Conservation (phyloP, 768 basidiomycete species). For the Mrakia frigida region DNA sequence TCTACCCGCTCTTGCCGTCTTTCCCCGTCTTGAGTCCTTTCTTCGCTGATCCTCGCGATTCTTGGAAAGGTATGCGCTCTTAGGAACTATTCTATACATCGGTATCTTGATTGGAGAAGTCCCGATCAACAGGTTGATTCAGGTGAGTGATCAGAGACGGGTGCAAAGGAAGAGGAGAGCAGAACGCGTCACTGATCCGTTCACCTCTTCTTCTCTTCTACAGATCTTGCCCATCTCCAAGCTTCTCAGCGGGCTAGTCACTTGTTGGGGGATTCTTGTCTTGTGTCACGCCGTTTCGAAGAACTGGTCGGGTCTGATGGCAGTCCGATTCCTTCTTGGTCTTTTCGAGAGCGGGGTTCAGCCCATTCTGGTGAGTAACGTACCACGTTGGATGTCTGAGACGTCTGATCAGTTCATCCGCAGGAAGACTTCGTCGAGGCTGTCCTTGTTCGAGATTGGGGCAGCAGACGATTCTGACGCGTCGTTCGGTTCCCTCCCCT, state of each 20-base stretch:
- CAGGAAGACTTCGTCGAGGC: too few relatives aligned
- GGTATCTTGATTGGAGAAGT: conserved; percentile 48
- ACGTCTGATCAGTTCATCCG: too few relatives aligned
- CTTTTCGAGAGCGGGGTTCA: conserved; percentile 53
- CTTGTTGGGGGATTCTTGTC: conserved; percentile 46
- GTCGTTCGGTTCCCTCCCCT: neutral
- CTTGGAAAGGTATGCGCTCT: conserved; percentile 46
- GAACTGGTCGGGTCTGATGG: conserved; percentile 44
- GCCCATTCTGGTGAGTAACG: conserved; percentile 47
- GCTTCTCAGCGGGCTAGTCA: conserved; percentile 49
- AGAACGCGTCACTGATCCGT: too few relatives aligned
- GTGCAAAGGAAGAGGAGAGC: too few relatives aligned
- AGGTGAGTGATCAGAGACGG: too few relatives aligned
- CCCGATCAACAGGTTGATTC: conserved; percentile 52
- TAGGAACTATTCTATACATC: conserved; percentile 39
- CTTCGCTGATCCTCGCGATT: too few relatives aligned
- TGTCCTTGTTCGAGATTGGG: too few relatives aligned
- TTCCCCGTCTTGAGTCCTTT: too few relatives aligned
- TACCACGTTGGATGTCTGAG: too few relatives aligned
- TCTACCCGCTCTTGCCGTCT: too few relatives aligned
- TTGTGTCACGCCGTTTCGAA: conserved; percentile 53
- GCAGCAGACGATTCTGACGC: too few relatives aligned
- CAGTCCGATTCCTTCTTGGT: conserved; percentile 47
- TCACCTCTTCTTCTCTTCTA: too few relatives aligned
- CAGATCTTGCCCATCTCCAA: conserved; percentile 52